Conservation (phyloP, 805 yeast genomes). For the Candida endomychidarum region DNA sequence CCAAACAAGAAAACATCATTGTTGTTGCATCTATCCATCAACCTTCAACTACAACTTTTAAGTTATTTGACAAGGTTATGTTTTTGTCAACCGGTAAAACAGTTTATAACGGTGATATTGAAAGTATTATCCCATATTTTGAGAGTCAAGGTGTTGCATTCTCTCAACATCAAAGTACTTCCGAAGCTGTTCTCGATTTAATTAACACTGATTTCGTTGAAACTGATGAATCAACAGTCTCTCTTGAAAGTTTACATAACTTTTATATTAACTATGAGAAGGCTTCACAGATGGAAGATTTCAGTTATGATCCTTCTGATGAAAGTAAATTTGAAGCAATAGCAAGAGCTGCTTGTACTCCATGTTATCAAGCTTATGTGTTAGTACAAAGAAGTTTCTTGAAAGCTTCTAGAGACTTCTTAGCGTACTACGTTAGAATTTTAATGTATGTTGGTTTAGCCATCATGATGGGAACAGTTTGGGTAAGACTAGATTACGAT, state of each 20-base stretch:
- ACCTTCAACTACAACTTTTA: slow-evolving; percentile 48
- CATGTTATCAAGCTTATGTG: slow-evolving; percentile 15
- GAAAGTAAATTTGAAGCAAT: slow-evolving; percentile 1
- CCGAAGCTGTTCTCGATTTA: slow-evolving; percentile 30
- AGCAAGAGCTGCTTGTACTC: neutral
- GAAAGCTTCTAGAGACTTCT: slow-evolving; percentile 34
- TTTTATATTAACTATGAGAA: slow-evolving; percentile 2
- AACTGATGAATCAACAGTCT: neutral
- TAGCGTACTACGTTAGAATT: slow-evolving; percentile 37
- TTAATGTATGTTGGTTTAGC: slow-evolving; percentile 42
- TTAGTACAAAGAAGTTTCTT: slow-evolving; percentile 26
- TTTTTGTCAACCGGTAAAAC: slow-evolving; percentile 24
- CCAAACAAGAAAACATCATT: slow-evolving; percentile 31
- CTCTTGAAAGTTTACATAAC: slow-evolving; percentile 3
- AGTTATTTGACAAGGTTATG: slow-evolving; percentile 25
- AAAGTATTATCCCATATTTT: slow-evolving; percentile 18
- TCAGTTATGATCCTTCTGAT: neutral
- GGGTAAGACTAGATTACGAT: slow-evolving; percentile 26
- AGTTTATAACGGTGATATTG: slow-evolving; percentile 20
- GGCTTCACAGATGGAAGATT: neutral
- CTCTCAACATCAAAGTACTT: slow-evolving; percentile 22
- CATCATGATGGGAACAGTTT: slow-evolving; percentile 39
- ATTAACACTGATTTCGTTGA: slow-evolving; percentile 27
- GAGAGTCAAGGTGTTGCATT: slow-evolving; percentile 19
- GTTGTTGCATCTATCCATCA: slow-evolving; percentile 56